These are phyloP conservation scores for Actinidia polygama DNA, from an alignment of 179 eudicot genomes.

Conservation along the genomic window DNA sequence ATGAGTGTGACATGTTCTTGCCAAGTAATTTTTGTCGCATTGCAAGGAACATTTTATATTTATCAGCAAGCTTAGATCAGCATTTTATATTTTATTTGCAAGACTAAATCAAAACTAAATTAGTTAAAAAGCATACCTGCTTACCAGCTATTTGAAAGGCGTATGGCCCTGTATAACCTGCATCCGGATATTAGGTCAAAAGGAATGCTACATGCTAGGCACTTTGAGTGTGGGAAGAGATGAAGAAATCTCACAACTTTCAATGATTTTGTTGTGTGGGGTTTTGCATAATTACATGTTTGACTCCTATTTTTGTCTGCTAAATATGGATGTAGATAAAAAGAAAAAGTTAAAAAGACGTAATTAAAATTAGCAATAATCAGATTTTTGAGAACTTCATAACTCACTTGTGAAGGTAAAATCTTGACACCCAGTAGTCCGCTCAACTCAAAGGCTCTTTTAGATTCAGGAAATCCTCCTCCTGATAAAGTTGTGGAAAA, in stretches of 20 bases:
- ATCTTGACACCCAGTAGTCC: conserved; percentile 61
- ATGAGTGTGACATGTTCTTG: background rate
- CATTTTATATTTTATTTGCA: background rate
- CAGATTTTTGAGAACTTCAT: background rate
- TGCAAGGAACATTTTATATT: background rate
- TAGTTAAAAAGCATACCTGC: conserved; percentile 39
- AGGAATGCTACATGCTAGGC: background rate
- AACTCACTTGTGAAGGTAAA: conserved; percentile 67
- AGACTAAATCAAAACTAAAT: background rate
- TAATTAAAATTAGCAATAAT: background rate
- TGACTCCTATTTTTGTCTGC: background rate
- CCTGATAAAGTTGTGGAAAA: conserved; percentile 43
- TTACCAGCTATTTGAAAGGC: conserved; percentile 72
- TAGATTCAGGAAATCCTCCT: conserved; percentile 92
- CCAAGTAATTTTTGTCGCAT: background rate
- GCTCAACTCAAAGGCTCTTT: conserved; percentile 73
- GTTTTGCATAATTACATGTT: background rate
- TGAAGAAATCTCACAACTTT: background rate
- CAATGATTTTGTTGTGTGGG: background rate
- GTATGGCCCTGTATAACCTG: conserved; percentile 98
- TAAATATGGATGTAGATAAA: background rate
- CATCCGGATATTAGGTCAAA: conserved; percentile 22
- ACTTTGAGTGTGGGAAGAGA: background rate
- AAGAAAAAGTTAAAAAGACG: background rate
- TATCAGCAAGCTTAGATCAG: background rate